Evolutionary conservation across 2,329 filamentous ascomycete genomes (phyloP).

Genomic region (Apiospora kogelbergensis): DNA sequence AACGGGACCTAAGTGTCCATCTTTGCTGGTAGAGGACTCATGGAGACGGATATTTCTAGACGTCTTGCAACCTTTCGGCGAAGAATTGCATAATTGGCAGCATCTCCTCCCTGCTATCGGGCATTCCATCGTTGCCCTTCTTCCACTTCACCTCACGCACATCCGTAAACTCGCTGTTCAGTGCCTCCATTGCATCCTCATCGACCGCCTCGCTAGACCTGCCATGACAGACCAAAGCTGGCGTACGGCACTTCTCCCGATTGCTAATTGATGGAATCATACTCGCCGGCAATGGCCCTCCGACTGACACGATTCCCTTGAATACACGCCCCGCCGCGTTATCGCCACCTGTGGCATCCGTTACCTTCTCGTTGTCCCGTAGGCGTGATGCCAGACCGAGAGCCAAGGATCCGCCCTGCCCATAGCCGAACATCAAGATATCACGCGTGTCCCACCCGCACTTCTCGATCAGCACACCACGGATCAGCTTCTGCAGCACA

Average conservation of each 20-base stretch:
- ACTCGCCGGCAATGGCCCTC: constrained; percentile 55
- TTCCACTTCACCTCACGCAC: constrained; percentile 70
- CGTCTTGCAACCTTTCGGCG: constrained; percentile 55
- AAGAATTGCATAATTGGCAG: constrained; percentile 86
- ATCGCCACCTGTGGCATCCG: constrained; percentile 29
- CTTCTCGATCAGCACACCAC: constrained; percentile 48
- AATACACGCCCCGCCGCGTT: constrained; percentile 28
- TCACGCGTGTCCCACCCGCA: constrained; percentile 62
- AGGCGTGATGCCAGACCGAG: constrained; percentile 54
- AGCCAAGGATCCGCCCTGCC: constrained; percentile 65
- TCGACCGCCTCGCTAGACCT: constrained; percentile 47
- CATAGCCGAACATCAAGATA: constrained; percentile 65
- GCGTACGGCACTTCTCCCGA: constrained; percentile 59
- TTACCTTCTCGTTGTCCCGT: constrained; percentile 32
- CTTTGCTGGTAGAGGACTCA: background rate
- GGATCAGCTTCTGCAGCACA: constrained; percentile 52
- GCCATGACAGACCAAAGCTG: constrained; percentile 62
- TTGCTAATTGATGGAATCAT: constrained; percentile 47
- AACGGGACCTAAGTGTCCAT: too few relatives aligned
- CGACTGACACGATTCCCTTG: constrained; percentile 63
- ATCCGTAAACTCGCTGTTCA: constrained; percentile 66
- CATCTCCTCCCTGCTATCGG: constrained; percentile 80
- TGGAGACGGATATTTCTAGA: background rate
- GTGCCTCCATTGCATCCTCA: constrained; percentile 59
- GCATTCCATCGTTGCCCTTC: constrained; percentile 76